A percentile compares a stretch with the other conserved stretches of the same genome.
phyloP scores from a whole-genome alignment of 2,329 filamentous ascomycete genomes.

The Atkinsonella hypoxylon region DNA sequence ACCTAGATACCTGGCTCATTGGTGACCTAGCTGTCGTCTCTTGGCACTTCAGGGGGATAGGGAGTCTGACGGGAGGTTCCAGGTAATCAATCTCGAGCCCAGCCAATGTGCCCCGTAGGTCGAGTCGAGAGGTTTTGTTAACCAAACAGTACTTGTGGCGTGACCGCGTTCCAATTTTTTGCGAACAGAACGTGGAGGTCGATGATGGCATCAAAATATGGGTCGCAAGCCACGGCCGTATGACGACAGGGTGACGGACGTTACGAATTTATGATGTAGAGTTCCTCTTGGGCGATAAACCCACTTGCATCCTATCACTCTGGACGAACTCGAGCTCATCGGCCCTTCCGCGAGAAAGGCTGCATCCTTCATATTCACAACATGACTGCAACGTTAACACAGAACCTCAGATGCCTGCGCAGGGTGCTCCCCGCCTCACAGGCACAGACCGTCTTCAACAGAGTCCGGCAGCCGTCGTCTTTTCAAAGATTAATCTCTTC shows the following conservation, averaged over 20 bases:
- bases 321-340: background rate
- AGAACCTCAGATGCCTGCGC: background rate
- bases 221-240: background rate
- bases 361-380: background rate
- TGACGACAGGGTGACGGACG: conserved; percentile 1
- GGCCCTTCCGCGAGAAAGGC: background rate
- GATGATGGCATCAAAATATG: conserved; percentile 4
- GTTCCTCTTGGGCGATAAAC: background rate
- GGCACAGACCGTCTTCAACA: background rate
- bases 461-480: background rate
- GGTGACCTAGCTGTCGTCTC: no score
- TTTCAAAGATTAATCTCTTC: background rate
- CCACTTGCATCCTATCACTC: background rate
- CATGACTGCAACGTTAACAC: background rate
- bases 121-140: no score
- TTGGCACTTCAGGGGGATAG: no score
- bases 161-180: no score
- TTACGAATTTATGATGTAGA: background rate
- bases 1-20: no score
- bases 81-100: no score
- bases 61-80: no score
- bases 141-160: no score
- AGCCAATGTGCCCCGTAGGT: no score
- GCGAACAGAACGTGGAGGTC: background rate
- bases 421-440: background rate